These are phyloP conservation scores for Diaporthe citrichinensis DNA, from an alignment of 2,329 filamentous ascomycete species.

Conservation along the genomic window DNA sequence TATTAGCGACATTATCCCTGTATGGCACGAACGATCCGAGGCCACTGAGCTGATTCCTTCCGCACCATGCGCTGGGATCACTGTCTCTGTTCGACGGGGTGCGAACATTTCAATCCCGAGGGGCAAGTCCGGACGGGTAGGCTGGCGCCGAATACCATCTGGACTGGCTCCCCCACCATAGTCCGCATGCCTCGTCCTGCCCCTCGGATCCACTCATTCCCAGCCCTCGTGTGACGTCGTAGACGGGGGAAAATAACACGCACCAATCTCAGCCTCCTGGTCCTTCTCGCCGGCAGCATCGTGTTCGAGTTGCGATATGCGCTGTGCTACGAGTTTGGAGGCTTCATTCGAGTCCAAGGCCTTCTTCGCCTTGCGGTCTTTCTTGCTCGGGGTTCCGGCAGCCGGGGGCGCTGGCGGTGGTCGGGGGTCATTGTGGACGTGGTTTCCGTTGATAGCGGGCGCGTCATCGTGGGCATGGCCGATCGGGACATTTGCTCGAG, in stretches of 20 bases:
- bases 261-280: constrained; percentile 95
- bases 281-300: constrained; percentile 95
- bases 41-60: neutral
- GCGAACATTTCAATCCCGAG: neutral
- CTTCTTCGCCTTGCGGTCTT: constrained; percentile 87
- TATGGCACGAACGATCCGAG: neutral
- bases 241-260: constrained; percentile 43
- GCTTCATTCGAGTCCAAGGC: constrained; percentile 87
- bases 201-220: constrained; percentile 11
- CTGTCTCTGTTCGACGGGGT: neutral
- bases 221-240: constrained; percentile 26
- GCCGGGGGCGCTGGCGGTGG: constrained; percentile 61
- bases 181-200: constrained; percentile 24
- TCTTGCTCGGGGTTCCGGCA: constrained; percentile 74
- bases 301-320: constrained; percentile 95
- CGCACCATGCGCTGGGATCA: neutral
- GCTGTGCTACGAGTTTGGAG: constrained; percentile 89
- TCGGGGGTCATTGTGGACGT: constrained; percentile 55
- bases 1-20: constrained; percentile 42
- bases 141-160: neutral
- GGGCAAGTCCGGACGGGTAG: neutral
- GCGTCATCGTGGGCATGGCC: constrained; percentile 46
- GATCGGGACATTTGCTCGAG: constrained; percentile 36
- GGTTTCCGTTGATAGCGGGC: constrained; percentile 51
- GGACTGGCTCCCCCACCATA: constrained; percentile 14